phyloP scores from a whole-genome alignment of 106 monocot species.

The Xerophyta viscosa region DNA sequence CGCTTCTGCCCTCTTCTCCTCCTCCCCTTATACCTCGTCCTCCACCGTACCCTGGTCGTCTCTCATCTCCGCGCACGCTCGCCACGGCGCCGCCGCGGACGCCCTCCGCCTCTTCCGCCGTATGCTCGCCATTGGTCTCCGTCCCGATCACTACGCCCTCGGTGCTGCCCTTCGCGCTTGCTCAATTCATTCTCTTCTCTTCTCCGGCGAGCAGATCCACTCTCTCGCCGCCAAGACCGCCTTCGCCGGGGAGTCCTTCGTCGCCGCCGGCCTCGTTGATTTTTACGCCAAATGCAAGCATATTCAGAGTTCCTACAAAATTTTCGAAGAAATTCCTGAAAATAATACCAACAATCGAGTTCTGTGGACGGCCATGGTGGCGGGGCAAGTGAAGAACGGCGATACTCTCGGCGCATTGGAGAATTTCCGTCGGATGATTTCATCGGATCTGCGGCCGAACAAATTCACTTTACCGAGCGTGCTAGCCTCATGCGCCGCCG shows the following conservation, averaged over 20 bases:
- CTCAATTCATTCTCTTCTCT: not conserved
- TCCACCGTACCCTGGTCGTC: slow-evolving; percentile 4
- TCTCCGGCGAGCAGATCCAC: slow-evolving; percentile 15
- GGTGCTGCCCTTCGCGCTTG: slow-evolving; percentile 12
- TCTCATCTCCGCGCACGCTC: slow-evolving; percentile 7
- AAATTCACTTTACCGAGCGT: slow-evolving; percentile 38
- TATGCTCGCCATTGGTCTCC: slow-evolving; percentile 2
- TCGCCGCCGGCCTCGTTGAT: slow-evolving; percentile 36
- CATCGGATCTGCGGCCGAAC: slow-evolving; percentile 17
- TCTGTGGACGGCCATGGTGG: slow-evolving; percentile 31
- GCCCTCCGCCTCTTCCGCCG: slow-evolving; percentile 10
- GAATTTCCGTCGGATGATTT: slow-evolving; percentile 25
- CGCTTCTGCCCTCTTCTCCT: not conserved
- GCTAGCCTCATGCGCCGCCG: slow-evolving; percentile 21
- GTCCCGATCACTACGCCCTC: slow-evolving; percentile 7
- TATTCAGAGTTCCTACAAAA: slow-evolving; percentile 5
- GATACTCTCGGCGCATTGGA: slow-evolving; percentile 19
- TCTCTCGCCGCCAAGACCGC: slow-evolving; percentile 27
- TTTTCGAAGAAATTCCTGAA: slow-evolving; percentile 19
- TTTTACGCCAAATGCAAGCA: slow-evolving; percentile 28
- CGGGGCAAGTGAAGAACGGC: slow-evolving; percentile 15
- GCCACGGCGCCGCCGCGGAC: not conserved
- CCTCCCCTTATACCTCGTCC: not conserved
- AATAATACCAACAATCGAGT: slow-evolving; percentile 15
- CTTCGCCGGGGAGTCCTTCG: slow-evolving; percentile 16